These are phyloP conservation scores for Sphaerosporella brunnea DNA, from an alignment of 495 filamentous ascomycete genomes.

Conservation along the genomic window DNA sequence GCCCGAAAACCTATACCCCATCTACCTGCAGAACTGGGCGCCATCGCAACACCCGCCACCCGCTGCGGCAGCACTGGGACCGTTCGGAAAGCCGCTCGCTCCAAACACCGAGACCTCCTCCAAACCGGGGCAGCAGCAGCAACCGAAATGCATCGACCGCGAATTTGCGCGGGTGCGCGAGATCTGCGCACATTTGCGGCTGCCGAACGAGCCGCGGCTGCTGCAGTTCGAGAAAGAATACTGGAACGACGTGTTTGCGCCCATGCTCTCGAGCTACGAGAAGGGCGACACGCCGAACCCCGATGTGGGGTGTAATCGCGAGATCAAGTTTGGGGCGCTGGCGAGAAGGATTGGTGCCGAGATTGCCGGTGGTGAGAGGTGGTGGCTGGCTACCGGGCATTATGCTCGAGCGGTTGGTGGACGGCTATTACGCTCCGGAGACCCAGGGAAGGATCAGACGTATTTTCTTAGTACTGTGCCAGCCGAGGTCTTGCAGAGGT, in stretches of 20 bases:
- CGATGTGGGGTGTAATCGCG: constrained; percentile 23
- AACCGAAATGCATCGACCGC: constrained; percentile 14
- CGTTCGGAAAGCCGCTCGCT: constrained; percentile 15
- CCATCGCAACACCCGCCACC: constrained; percentile 16
- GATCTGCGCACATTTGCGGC: constrained; percentile 13
- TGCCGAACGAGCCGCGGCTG: constrained; percentile 12
- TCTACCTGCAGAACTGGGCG: constrained; percentile 25
- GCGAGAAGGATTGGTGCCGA: constrained; percentile 13
- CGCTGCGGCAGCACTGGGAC: constrained; percentile 3
- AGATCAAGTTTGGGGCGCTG: constrained; percentile 22
- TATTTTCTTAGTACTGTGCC: constrained; percentile 22
- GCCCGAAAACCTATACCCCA: constrained; percentile 20
- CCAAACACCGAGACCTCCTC: background rate
- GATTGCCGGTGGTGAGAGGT: constrained; percentile 10
- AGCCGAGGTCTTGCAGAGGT: constrained; percentile 7
- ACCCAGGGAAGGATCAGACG: constrained; percentile 23
- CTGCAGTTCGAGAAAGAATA: constrained; percentile 25
- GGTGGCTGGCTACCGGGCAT: constrained; percentile 25
- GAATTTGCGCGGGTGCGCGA: constrained; percentile 20
- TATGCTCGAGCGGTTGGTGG: constrained; percentile 4
- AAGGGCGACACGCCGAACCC: constrained; percentile 21
- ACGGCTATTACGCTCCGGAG: background rate
- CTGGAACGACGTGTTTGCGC: constrained; percentile 23
- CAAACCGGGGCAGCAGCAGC: background rate
- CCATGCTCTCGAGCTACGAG: constrained; percentile 20